Percentiles rank a stretch among this genome's conserved stretches.
Conservation (phyloP, 768 basidiomycete species). For the Calocybe cyanea region DNA sequence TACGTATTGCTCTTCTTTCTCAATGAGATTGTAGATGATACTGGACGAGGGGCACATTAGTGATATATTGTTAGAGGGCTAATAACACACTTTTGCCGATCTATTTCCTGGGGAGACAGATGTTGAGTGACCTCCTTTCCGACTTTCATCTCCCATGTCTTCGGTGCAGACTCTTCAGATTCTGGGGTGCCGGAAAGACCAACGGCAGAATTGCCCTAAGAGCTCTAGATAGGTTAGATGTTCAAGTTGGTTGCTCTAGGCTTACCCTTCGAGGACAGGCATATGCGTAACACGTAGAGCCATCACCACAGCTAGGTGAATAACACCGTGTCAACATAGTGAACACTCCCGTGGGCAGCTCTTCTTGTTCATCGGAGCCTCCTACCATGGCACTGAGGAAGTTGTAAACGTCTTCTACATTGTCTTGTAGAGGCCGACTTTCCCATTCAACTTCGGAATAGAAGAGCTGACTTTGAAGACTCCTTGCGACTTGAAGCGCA, state of each 20-base stretch:
- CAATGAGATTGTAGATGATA: constrained; percentile 85
- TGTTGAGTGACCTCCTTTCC: constrained; percentile 33
- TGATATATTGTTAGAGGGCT: neutral
- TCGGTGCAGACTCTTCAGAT: constrained; percentile 29
- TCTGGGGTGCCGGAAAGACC: constrained; percentile 21
- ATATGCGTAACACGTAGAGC: constrained; percentile 76
- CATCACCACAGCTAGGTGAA: constrained; percentile 80
- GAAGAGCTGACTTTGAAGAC: constrained; percentile 88
- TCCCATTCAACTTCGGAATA: constrained; percentile 98
- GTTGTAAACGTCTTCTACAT: constrained; percentile 91
- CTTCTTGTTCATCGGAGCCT: constrained; percentile 61
- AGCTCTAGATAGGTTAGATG: neutral
- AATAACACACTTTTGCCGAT: constrained; percentile 63
- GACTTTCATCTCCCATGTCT: constrained; percentile 47
- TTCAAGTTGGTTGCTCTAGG: neutral
- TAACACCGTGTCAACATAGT: constrained; percentile 91
- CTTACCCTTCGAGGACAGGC: constrained; percentile 70
- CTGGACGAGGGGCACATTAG: constrained; percentile 21
- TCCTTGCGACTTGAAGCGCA: constrained; percentile 84
- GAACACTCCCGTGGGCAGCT: constrained; percentile 83
- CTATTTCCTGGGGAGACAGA: constrained; percentile 76
- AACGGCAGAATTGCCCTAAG: constrained; percentile 29
- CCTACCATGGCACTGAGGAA: constrained; percentile 83
- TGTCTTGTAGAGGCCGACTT: constrained; percentile 73
- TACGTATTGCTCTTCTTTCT: constrained; percentile 85